Evolutionary conservation across 78 protist genomes (phyloP), one percentile per base, ranked within the genome.

Genomic region (Monocercomonoides exilis): DNA sequence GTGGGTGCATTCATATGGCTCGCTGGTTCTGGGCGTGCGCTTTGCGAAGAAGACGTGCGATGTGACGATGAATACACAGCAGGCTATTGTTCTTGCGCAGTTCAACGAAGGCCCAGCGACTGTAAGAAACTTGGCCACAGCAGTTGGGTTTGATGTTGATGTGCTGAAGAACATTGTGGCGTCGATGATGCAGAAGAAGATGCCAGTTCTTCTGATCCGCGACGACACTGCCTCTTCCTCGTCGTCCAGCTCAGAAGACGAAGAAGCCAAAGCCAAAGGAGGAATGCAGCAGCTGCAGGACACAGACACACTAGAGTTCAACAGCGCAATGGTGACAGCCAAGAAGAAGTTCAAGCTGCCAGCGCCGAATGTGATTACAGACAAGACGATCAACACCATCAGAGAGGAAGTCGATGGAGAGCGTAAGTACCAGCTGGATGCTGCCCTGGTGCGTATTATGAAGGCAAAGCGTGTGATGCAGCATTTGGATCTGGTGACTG

Each of bases 361-460:
- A 6, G 82, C 43, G 4, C 43, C 82, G 11, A 32, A 33, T 41
- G 43, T 6, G 42, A 5, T 79, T 33, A 6, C 45, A 5, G 82
- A 4, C 11, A 4, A 32, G 4, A 41, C n/a, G 11, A 21, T 32
- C 45, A 21, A 6, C 42, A 41, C 45, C 11, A 77, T 2, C 6
- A 41, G 2, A 41, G 70, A 5, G 36, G 80, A 45, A 41, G 42
- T 11, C 1, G 3, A 2, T 5, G 81, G 1, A 42, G 36, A 1
- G 35, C 70, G 89, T 1, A 79, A 79, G 1, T 2, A 36, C 54
- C 45, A 2, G 42, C 35, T 41, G 41, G 84, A 87, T 3, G 80
- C 84, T 77, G 70, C 86, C 29, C 35, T 87, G 21, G 80, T 54
- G 81, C 84, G 89, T 3, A 79, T 87, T 21, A 77, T 87, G 84